Evolutionary conservation across 176 grass and related monocot genomes (phyloP), one percentile per base, ranked within the genome.

Genomic region (Aechmea fasciata): DNA sequence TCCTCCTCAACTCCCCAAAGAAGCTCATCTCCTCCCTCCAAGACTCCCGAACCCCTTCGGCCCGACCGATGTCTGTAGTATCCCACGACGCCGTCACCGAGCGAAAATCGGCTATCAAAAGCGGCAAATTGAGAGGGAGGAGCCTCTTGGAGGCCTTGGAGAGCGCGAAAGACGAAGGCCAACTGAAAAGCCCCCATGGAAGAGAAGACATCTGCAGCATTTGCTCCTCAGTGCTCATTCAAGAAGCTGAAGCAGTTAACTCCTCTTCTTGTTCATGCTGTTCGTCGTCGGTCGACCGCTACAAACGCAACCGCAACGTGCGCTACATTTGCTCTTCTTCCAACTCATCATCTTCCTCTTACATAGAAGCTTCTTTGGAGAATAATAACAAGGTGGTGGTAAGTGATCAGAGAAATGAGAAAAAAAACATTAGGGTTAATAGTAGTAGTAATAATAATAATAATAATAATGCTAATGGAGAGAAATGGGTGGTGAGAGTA

Each of bases 1-100:
- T 65, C 61, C 17, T 74, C 17, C 17, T 18, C 2, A 49, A 74
- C 48, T 74, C 72, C 10, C 72, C 72, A 6, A 74, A 65, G 72
- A 74, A 51, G 57, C 72, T 74, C 47, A 24, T 74, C 59, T 74
- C 19, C 1, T 64, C 72, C 72, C 72, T 74, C 6, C 72, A 74
- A 24, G 33, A 51, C 24, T 48, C 2, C 13, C 71, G 11, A 47
- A 11, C 47, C 20, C 13, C 59, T 48, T 5, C 59, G 10, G 17
- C n/a, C 0, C 13, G 3, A 15, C 49, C 41, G 13, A 51, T 22
- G 12, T 28, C 57, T 20, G 13, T 15, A 28, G 4, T 11, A 1
- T 0, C 14, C 12, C 13, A 8, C 12, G 71, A 63, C 26, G 17
- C 23, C 12, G 11, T 29, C 22, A 50, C 12, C 2, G 48, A 50